Base-by-base conservation (phyloP, 495 filamentous ascomycete species). In the Acidiella bohemica region DNA sequence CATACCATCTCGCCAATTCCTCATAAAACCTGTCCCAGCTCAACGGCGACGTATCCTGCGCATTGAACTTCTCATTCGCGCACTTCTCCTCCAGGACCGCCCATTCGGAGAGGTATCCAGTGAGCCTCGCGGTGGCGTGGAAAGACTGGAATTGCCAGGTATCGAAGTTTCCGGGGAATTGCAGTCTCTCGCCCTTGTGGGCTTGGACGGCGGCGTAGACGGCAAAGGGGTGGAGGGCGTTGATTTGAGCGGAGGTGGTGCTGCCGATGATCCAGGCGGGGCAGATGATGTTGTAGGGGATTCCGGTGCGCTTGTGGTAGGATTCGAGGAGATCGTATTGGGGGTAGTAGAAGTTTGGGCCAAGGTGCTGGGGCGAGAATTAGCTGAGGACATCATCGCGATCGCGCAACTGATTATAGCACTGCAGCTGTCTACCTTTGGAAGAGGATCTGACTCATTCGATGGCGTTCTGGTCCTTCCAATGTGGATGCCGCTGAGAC, bases 311-410 rank as follows among this genome's bases (percentile, higher is more conserved):
- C 1, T 42, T 31, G 47, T 59, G 63, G 48, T 53, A 73, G 2
- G 44, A 14, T 5, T 34, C 42, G 0, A 71, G 54, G 14, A 51
- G 27, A 44, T 73, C 65, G 53, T 72, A 62, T 55, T 72, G 67
- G 3, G 51, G 49, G 48, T 67, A 70, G 58, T 72, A 72, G 55
- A 71, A 72, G 50, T 72, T 73, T 5, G 54, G 55, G 30, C 59
- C 61, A n/a, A n/a, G n/a, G n/a, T n/a, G n/a, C n/a, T n/a, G n/a
- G n/a, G n/a, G n/a, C n/a, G n/a, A n/a, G n/a, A n/a, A n/a, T n/a
- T n/a, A n/a, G n/a, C n/a, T n/a, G n/a, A n/a, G n/a, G n/a, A n/a
- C n/a, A n/a, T n/a, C n/a, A n/a, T n/a, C n/a, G n/a, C n/a, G n/a
- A n/a, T n/a, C n/a, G n/a, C n/a, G n/a, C n/a, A n/a, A n/a, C n/a